phyloP scores from a whole-genome alignment of 306 rosid genomes.

The Ormosia semicastrata region DNA sequence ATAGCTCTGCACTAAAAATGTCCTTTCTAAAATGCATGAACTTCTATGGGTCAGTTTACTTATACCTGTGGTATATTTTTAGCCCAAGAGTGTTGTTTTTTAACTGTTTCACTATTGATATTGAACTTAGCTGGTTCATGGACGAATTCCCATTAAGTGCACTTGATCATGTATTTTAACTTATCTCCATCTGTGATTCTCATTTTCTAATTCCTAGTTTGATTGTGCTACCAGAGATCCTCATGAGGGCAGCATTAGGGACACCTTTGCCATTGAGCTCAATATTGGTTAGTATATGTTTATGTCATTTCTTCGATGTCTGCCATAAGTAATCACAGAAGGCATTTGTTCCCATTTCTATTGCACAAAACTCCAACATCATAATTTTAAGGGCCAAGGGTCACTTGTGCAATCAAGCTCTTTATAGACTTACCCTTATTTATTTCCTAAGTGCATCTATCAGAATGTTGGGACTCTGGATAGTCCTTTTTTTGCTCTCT shows the following conservation, averaged over 20 bases:
- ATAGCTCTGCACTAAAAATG: neutral
- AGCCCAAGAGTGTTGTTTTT: neutral
- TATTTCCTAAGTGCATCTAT: neutral
- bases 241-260: conserved; percentile 60
- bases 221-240: conserved; percentile 49
- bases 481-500: neutral
- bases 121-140: neutral
- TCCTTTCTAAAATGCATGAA: conserved; percentile 6
- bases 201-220: conserved; percentile 17
- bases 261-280: conserved; percentile 56
- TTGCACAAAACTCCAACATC: conserved; percentile 1
- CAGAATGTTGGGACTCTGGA: neutral
- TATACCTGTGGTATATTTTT: neutral
- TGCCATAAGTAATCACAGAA: neutral
- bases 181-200: neutral
- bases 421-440: neutral
- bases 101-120: neutral
- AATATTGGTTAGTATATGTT: conserved; percentile 53
- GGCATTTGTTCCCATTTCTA: neutral
- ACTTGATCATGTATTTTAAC: conserved; percentile 7
- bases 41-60: neutral
- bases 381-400: neutral
- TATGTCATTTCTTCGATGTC: neutral
- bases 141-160: neutral
- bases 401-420: neutral